Conservation (phyloP, 805 yeast species). For the Kodamaea restingae region DNA sequence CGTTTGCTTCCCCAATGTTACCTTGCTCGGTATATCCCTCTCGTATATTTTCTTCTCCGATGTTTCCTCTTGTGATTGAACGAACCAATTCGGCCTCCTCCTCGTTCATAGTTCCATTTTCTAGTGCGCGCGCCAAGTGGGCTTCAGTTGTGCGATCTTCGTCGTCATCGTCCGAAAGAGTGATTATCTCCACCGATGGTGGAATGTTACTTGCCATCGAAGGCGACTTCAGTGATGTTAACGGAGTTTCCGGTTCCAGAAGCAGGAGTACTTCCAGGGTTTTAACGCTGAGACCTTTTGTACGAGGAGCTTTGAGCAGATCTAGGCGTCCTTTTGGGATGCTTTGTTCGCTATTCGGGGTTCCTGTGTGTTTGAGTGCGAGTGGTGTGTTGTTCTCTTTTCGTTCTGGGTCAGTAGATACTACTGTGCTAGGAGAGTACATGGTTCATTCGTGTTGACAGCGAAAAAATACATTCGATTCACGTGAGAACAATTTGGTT, state of each 20-base stretch:
- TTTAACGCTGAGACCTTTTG: neutral
- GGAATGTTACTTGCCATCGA: neutral
- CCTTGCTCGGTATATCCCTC: no score
- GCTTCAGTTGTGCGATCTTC: slow-evolving; percentile 2
- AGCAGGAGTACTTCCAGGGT: slow-evolving; percentile 1
- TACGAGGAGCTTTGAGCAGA: slow-evolving; percentile 3
- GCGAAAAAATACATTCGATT: neutral
- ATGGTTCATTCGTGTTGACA: neutral
- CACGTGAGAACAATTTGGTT: no score
- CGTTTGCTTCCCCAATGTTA: neutral
- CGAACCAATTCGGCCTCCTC: slow-evolving; percentile 2
- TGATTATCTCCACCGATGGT: slow-evolving; percentile 4
- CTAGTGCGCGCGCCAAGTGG: neutral
- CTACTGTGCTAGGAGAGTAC: neutral
- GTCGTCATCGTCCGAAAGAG: slow-evolving; percentile 7
- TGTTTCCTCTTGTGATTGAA: neutral
- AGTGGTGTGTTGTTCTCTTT: neutral
- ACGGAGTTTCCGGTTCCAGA: slow-evolving; percentile 5
- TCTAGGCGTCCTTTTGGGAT: slow-evolving; percentile 2
- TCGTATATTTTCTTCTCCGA: neutral
- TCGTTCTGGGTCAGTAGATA: neutral
- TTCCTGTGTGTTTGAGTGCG: neutral
- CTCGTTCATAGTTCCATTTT: slow-evolving; percentile 1
- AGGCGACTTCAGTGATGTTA: slow-evolving; percentile 3
- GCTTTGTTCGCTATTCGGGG: neutral